These are phyloP conservation scores for Strobilomyces echinocephalus DNA, from an alignment of 768 basidiomycete genomes.

Conservation along the genomic window DNA sequence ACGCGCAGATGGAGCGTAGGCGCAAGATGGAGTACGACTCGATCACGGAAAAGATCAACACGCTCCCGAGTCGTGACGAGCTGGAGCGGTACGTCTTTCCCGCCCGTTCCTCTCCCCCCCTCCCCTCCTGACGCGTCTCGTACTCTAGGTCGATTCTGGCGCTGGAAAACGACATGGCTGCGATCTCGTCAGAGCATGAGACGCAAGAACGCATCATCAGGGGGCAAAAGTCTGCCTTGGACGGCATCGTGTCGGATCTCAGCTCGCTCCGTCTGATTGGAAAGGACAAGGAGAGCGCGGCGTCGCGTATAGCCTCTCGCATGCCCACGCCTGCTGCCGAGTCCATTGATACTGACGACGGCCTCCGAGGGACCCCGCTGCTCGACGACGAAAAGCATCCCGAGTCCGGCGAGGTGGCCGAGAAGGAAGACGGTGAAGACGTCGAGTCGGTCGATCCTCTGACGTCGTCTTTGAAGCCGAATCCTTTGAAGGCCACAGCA, in stretches of 20 bases:
- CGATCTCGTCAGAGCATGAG: constrained; percentile 72
- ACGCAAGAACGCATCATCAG: constrained; percentile 62
- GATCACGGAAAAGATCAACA: constrained; percentile 78
- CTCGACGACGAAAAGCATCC: constrained; percentile 33
- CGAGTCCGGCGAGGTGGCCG: constrained; percentile 41
- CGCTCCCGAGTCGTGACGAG: constrained; percentile 70
- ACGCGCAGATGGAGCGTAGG: constrained; percentile 69
- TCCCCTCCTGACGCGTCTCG: neutral
- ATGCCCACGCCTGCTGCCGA: constrained; percentile 50
- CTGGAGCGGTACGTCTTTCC: constrained; percentile 60
- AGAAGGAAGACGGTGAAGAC: constrained; percentile 37
- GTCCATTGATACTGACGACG: constrained; percentile 23
- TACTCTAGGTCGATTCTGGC: constrained; percentile 58
- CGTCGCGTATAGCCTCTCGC: constrained; percentile 38
- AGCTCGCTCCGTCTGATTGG: constrained; percentile 59
- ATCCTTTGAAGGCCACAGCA: constrained; percentile 30
- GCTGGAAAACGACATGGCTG: constrained; percentile 73
- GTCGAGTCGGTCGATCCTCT: constrained; percentile 29
- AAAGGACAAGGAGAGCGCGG: constrained; percentile 53
- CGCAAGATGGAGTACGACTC: constrained; percentile 86
- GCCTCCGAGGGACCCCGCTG: constrained; percentile 17
- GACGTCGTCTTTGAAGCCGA: constrained; percentile 28
- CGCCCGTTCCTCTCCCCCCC: neutral
- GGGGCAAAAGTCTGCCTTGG: constrained; percentile 64
- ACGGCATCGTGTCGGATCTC: constrained; percentile 59